Evolutionary conservation across 345 rosid species (phyloP), one percentile per base, ranked within the genome.

Genomic region (Alliaria petiolata): DNA sequence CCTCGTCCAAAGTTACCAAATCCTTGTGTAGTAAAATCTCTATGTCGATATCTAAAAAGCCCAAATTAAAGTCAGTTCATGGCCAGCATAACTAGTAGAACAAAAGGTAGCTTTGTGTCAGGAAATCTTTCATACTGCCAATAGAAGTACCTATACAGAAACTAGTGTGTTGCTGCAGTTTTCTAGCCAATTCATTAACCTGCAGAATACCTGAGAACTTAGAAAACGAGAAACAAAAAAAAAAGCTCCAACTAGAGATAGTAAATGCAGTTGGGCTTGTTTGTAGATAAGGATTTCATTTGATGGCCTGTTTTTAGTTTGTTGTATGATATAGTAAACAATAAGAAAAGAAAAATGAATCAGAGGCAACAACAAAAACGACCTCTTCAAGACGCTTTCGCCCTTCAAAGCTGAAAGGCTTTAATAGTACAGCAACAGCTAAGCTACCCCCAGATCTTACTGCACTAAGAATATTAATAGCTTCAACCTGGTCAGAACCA

Each of bases 361-460:
- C 8, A 45, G 19, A 45, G 47, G 52, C 7, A 45, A 69, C 44
- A 38, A 5, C n/a, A 8, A 45, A 55, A 26, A 12, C 52, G 75
- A 93, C 98, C 98, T 93, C 97, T 71, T 80, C 85, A 50, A 81
- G 81, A 62, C 95, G 96, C 75, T 86, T 87, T 70, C 83, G 82
- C 53, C 98, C 98, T 85, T 93, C 97, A 78, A 93, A 93, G 70
- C 91, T 84, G 84, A 93, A 93, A 72, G 98, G 98, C 76, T 77
- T 91, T 78, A 91, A 70, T 63, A 87, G 58, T 68, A 93, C 82
- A 81, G 95, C 85, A 71, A 85, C 78, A 46, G 81, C 81, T 69
- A 89, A 85, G 47, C 83, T 82, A 80, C 89, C 83, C 19, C 56
- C 65, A 25, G 84, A 84, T 72, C 80, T 86, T 43, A 79, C 62